Conservation (phyloP, 176 grass and related monocot species). For the Thalia dealbata region DNA sequence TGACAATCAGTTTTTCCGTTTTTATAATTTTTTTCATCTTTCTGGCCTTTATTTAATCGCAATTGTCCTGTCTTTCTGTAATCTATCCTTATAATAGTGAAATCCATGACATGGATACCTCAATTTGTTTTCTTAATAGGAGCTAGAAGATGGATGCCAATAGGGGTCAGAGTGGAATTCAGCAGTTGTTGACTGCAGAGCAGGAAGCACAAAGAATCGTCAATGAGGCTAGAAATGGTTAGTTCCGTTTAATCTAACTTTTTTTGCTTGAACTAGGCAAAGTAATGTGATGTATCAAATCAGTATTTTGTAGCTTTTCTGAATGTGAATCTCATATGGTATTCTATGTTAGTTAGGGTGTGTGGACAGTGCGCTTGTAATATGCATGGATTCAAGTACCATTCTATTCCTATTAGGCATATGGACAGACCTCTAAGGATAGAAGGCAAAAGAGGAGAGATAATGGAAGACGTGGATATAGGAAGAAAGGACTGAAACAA, state of each 20-base stretch:
- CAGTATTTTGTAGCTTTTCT: neutral
- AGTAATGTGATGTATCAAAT: neutral
- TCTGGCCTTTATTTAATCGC: neutral
- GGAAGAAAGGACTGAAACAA: no score
- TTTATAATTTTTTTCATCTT: neutral
- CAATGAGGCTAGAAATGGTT: slow-evolving; percentile 64
- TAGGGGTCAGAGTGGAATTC: slow-evolving; percentile 74
- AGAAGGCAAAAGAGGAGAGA: no score
- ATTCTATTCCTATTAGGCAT: no score
- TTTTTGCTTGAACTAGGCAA: neutral
- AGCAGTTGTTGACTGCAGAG: slow-evolving; percentile 82
- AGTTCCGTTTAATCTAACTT: slow-evolving; percentile 1
- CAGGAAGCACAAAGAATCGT: slow-evolving; percentile 89
- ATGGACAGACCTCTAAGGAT: no score
- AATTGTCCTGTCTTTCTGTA: neutral
- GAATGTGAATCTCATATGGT: neutral
- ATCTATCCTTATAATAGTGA: neutral
- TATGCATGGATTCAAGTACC: neutral
- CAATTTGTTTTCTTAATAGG: neutral
- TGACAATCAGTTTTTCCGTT: no score
- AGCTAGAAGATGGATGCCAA: slow-evolving; percentile 48
- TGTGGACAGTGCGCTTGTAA: neutral
- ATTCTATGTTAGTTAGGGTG: neutral
- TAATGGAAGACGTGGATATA: no score
- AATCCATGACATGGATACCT: neutral